Conservation (phyloP, 1,139 yeast genomes). For the Lodderomyces theae region DNA sequence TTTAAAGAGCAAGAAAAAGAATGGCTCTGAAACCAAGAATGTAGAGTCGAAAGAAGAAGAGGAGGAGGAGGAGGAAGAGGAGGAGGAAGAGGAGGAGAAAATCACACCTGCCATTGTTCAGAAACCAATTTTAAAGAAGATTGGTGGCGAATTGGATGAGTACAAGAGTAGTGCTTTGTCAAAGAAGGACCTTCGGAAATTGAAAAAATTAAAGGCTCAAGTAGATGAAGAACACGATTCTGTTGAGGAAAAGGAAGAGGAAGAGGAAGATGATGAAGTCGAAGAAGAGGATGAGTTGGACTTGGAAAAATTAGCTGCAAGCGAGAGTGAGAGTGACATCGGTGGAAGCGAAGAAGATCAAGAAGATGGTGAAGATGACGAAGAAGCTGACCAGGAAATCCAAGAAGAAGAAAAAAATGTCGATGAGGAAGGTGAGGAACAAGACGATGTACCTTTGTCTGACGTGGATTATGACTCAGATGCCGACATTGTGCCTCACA, state of each 20-base stretch:
- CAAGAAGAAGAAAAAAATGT: conserved; percentile 45
- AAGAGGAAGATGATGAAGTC: conserved; percentile 25
- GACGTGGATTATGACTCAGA: conserved; percentile 82
- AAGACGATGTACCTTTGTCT: conserved; percentile 70
- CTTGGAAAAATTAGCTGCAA: conserved; percentile 56
- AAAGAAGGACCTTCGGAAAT: conserved; percentile 62
- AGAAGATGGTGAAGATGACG: conserved; percentile 32
- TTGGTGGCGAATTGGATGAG: conserved; percentile 24
- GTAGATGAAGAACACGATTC: conserved; percentile 23
- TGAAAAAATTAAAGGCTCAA: conserved; percentile 47
- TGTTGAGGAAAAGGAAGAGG: conserved; percentile 20
- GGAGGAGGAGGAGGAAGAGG: conserved; percentile 10
- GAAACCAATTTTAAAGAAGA: conserved; percentile 10
- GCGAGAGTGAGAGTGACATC: conserved; percentile 40
- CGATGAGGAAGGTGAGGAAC: conserved; percentile 43
- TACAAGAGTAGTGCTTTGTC: conserved; percentile 50
- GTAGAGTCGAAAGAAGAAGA: conserved; percentile 10
- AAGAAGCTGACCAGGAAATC: conserved; percentile 39
- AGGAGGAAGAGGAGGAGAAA: conserved; percentile 7
- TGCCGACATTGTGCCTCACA: conserved; percentile 86
- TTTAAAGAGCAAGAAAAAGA: conserved; percentile 20
- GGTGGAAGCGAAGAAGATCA: conserved; percentile 24
- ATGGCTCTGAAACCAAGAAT: conserved; percentile 12
- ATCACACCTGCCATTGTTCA: conserved; percentile 3
- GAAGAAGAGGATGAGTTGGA: conserved; percentile 37